Base-by-base conservation (phyloP, 2,329 filamentous ascomycete species). In the Aspergillus chevalieri region DNA sequence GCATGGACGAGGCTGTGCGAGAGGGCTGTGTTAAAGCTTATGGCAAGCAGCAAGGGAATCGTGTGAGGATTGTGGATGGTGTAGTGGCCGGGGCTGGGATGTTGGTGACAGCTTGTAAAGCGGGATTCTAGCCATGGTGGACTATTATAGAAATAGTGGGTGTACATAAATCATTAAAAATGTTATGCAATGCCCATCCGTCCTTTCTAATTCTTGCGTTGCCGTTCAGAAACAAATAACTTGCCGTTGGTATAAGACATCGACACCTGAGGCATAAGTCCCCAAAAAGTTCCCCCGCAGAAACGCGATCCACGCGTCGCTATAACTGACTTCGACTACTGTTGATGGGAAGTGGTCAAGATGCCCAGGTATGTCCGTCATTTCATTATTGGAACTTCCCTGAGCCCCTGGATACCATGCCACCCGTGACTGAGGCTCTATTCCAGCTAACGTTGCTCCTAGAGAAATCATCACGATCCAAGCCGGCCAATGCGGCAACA, bases 391-490 rank as follows among this genome's bases (percentile, higher is more conserved):
- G 3, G 26, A 12, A 12, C 5, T 30, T 30, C 26, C 4, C 9
- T 30, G 26, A 30, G 10, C 26, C 12, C 26, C 26, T 30, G 9
- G 10, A 30, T 30, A 12, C 26, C 10, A 30, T 12, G 3, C 26
- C 4, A 30, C 9, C 9, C 26, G 26, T 30, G 26, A 30, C 26
- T 30, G 26, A 30, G 26, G 46, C 46, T 24, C 39, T 17, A 28
- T 43, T 7, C 43, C 24, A 17, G 15, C 22, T 26, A 6, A 26
- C 8, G 15, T 26, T 8, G 42, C 17, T 49, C 1, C 62, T 62
- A 96, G 93, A 74, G 93, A 98, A 82, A 98, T 98, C 65, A 98
- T 98, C 73, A 98, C 94, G 55, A 87, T 98, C 64, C 93, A 98
- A 76, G 92, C 94, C 58, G 93, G 93, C 81, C 93, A 97, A 75